Evolutionary conservation across 108 stramenopile genomes (phyloP), one percentile per base, ranked within the genome.

Genomic region (Fragilaria crotonensis): DNA sequence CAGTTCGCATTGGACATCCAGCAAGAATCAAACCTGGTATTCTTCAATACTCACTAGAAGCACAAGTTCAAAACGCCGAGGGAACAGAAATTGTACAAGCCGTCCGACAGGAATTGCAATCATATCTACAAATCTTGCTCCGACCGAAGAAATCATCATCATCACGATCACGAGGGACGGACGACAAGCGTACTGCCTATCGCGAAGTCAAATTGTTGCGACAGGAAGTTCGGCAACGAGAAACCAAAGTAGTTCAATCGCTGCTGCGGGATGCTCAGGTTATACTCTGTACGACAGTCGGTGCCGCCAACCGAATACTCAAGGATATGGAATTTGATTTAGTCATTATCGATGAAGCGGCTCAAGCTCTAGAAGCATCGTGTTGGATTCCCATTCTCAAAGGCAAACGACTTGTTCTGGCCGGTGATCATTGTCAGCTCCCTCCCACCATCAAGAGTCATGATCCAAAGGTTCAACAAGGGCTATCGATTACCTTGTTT

Each of bases 311-410:
- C 60, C 66, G 68, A 19, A 60, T 84, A 26, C 55, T 86, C 23
- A 71, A 80, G 47, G 48, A 59, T 23, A 67, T 72, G 48, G 80
- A 73, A 22, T 99, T 99, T 77, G 99, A 99, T 78, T 64, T 98
- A 31, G 94, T 98, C 4, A 70, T 99, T n/a, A 95, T 99, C 59
- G 99, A 99, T 63, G 99, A 99, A 67, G 97, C 96, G 5, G 99
- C 97, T 7, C 96, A 97, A 70, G 94, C 94, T 11, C 59, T 98
- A 57, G 97, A 99, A 55, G 92, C 92, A 18, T 86, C 89, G 4
- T 96, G 95, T 59, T 98, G 97, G 96, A 90, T 94, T 61, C 92
- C 91, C 4, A 78, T 89, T 21, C 69, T 97, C 25, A 68, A 82
- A 27, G 95, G 93, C 9, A 65, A 67, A 53, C 67, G 80, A 36